A percentile compares a stretch with the other conserved stretches of the same genome.
phyloP scores from a whole-genome alignment of 805 yeast species.

The Candida endomychidarum region DNA sequence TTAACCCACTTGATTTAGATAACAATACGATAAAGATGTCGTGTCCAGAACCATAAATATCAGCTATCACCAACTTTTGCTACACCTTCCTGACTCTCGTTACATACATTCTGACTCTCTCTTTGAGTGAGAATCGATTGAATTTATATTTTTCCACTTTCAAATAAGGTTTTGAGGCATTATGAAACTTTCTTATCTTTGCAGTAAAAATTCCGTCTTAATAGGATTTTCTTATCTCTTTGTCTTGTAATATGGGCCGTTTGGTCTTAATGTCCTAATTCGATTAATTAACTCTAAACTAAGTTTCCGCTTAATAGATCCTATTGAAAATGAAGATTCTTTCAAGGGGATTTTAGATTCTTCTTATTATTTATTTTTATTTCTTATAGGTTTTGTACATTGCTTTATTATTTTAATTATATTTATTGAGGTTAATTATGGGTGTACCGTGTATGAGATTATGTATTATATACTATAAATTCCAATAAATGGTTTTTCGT shows the following conservation, averaged over 20 bases:
- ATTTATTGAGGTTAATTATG: no score
- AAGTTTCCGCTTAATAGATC: no score
- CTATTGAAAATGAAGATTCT: no score
- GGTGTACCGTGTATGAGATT: no score
- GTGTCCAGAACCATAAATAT: not conserved
- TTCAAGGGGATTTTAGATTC: no score
- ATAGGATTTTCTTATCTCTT: constrained; percentile 8
- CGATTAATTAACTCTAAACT: no score
- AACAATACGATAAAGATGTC: constrained; percentile 1
- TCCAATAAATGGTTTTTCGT: no score
- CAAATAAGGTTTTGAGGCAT: constrained; percentile 6
- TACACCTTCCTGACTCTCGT: constrained; percentile 17
- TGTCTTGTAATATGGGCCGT: not conserved
- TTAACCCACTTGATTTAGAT: not conserved
- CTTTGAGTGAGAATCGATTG: constrained; percentile 11
- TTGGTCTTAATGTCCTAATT: no score
- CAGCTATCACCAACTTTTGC: constrained; percentile 2
- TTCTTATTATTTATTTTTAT: no score
- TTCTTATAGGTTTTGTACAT: no score
- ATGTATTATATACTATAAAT: no score
- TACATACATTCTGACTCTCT: constrained; percentile 18
- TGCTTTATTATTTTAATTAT: no score
- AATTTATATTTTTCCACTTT: constrained; percentile 9
- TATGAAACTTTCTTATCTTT: constrained; percentile 9
- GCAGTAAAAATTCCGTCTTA: not conserved